These are phyloP conservation scores for Pseudogymnoascus sp. DNA, from an alignment of 2,329 filamentous ascomycete species.

Conservation along the genomic window DNA sequence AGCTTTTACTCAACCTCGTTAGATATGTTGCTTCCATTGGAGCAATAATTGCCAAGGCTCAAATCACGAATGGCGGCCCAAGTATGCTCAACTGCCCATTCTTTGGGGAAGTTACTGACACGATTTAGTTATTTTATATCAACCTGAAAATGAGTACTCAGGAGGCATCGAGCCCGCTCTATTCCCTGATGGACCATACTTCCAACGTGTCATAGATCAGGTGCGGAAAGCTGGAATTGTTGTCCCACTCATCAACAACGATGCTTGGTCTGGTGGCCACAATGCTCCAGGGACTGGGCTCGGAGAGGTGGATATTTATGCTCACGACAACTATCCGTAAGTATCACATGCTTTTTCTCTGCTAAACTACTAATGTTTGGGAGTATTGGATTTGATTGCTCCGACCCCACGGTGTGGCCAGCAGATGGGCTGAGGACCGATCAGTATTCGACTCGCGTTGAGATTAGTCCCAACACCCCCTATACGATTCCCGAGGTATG, in stretches of 20 bases:
- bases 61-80: slow-evolving; percentile 71
- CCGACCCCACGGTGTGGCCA: slow-evolving; percentile 46
- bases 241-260: slow-evolving; percentile 66
- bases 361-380: background rate
- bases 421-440: slow-evolving; percentile 35
- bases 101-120: slow-evolving; percentile 22
- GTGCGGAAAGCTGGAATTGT: slow-evolving; percentile 58
- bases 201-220: slow-evolving; percentile 60
- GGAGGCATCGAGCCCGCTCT: background rate
- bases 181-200: slow-evolving; percentile 58
- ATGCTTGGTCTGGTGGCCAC: slow-evolving; percentile 36
- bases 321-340: slow-evolving; percentile 31
- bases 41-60: slow-evolving; percentile 58
- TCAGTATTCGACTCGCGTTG: slow-evolving; percentile 44
- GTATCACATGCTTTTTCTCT: slow-evolving; percentile 30
- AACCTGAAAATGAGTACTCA: slow-evolving; percentile 75
- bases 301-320: slow-evolving; percentile 20
- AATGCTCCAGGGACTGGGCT: slow-evolving; percentile 11
- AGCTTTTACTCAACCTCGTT: background rate
- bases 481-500: slow-evolving; percentile 44
- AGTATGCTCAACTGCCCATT: background rate
- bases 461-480: slow-evolving; percentile 55
- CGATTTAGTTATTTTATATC: slow-evolving; percentile 54
- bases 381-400: slow-evolving; percentile 36
- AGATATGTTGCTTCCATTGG: slow-evolving; percentile 55